Percentiles rank a stretch among this genome's conserved stretches.
These are phyloP conservation scores for Botryotinia narcissicola DNA, from an alignment of 2,329 filamentous ascomycete genomes.

Conservation along the genomic window DNA sequence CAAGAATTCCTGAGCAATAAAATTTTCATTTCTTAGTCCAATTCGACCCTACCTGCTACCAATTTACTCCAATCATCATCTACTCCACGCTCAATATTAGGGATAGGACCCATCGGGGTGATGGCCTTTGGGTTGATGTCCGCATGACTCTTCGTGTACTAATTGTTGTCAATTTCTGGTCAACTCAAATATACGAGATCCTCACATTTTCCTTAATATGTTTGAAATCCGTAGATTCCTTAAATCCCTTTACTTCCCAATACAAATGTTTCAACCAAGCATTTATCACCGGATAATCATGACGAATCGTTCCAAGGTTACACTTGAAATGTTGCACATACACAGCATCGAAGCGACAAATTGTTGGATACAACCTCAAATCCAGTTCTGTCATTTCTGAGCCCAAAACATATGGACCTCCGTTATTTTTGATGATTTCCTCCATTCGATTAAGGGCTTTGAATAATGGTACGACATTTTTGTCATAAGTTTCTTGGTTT, in stretches of 20 bases:
- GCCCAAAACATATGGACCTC: constrained; percentile 56
- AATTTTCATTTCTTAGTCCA: constrained; percentile 71
- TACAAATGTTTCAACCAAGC: constrained; percentile 64
- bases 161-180: constrained; percentile 43
- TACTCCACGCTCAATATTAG: constrained; percentile 72
- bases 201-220: constrained; percentile 51
- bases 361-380: constrained; percentile 64
- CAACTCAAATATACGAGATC: not conserved
- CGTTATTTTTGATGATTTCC: constrained; percentile 53
- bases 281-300: constrained; percentile 54
- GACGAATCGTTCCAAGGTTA: constrained; percentile 60
- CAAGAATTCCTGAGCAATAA: not conserved
- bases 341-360: constrained; percentile 64
- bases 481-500: constrained; percentile 76
- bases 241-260: constrained; percentile 58
- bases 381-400: constrained; percentile 65
- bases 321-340: constrained; percentile 65
- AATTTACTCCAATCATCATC: constrained; percentile 47
- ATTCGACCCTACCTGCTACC: constrained; percentile 80
- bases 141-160: constrained; percentile 81
- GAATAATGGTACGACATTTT: constrained; percentile 68
- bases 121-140: constrained; percentile 70
- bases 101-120: constrained; percentile 80
- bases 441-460: constrained; percentile 73
- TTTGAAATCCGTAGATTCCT: constrained; percentile 36